Conservation (phyloP, 2,329 filamentous ascomycete genomes). For the Scedosporium apiospermum region DNA sequence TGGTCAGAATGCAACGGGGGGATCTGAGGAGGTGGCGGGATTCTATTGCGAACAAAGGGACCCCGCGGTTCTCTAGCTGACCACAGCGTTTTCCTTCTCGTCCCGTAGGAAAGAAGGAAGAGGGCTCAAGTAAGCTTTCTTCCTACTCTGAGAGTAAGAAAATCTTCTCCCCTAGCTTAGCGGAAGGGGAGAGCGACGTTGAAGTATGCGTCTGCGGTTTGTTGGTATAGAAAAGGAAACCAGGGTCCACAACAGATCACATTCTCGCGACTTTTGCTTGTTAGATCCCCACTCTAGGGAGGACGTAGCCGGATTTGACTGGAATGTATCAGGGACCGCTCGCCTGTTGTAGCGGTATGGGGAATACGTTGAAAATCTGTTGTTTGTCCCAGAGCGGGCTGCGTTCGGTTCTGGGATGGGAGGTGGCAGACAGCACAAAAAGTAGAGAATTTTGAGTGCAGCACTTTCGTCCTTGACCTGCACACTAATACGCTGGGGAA, state of each 20-base stretch:
- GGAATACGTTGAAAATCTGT: background rate
- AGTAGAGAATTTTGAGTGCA: background rate
- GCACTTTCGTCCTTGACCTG: background rate
- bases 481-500: background rate
- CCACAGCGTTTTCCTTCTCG: background rate
- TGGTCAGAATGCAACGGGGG: background rate
- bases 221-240: background rate
- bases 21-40: background rate
- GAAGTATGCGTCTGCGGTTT: background rate
- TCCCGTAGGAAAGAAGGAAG: background rate
- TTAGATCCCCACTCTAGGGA: background rate
- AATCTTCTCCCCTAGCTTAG: background rate
- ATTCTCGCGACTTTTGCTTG: constrained; percentile 1
- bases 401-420: background rate
- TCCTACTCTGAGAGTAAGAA: background rate
- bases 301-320: background rate
- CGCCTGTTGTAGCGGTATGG: background rate
- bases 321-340: background rate
- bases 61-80: background rate
- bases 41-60: background rate
- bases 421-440: background rate
- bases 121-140: background rate
- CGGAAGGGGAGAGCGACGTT: background rate
- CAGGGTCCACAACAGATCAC: background rate
- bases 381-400: background rate